Evolutionary conservation across 2,329 filamentous ascomycete species (phyloP), one percentile per base, ranked within the genome.

Genomic region (Lasiodiplodia sp.): DNA sequence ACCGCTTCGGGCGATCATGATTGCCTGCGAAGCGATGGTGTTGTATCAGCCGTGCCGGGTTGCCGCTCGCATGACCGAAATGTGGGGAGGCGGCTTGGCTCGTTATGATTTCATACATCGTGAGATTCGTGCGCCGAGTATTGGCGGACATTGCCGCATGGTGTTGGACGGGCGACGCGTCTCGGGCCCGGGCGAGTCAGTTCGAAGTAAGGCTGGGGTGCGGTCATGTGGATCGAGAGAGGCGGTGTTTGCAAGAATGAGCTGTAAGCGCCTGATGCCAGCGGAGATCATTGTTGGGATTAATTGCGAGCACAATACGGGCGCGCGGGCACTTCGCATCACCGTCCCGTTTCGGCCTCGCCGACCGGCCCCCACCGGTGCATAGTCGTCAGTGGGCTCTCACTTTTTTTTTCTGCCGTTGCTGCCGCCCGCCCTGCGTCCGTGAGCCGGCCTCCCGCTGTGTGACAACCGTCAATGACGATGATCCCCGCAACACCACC

Each of bases 81-180:
- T 64, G 60, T 52, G 58, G 58, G 58, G 58, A 63, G 10, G 12
- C 12, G 40, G 34, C 40, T 44, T 63, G 58, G 23, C 40, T 11
- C 14, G 60, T 47, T 23, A 64, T 64, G 60, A 64, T 64, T 64
- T 64, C 60, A 64, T 64, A 64, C 60, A 64, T 64, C 60, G 60
- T 52, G 60, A 64, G 60, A 34, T 62, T 62, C 23, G 34, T 12
- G 38, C 14, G 1, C 57, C 16, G 28, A 21, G 60, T 64, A 52
- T 64, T 52, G 60, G 47, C 60, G 60, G 60, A 38, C 14, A 38
- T 12, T 52, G 44, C 60, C 60, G 60, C 14, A 25, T 64, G 60
- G 60, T 64, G 60, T 64, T 63, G 58, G 58, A 34, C 23, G 23
- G 58, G 21, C 14, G 21, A 34, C 57, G 57, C 57, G 38, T 49